Evolutionary conservation across 2,329 filamentous ascomycete genomes (phyloP).

Genomic region (Microcyclosporella mali): DNA sequence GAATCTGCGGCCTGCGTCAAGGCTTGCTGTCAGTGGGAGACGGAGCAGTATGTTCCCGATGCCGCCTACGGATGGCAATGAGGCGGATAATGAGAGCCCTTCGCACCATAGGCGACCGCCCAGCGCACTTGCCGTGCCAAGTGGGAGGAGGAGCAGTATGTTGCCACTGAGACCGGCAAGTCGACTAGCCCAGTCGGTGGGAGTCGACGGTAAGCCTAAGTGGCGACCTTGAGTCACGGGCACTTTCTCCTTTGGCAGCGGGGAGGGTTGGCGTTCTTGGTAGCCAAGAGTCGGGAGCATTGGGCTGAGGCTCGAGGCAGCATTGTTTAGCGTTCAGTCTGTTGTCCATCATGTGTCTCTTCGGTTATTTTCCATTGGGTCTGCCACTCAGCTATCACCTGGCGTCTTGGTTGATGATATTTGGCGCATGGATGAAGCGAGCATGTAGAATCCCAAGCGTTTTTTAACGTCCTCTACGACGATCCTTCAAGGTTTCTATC

Average conservation of each 20-base stretch:
- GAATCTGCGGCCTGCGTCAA: constrained; percentile 13
- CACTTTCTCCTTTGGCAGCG: neutral
- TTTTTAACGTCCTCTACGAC: too few relatives aligned
- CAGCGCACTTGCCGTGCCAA: constrained; percentile 16
- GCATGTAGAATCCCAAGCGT: too few relatives aligned
- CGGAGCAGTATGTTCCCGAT: constrained; percentile 21
- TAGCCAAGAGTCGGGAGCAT: too few relatives aligned
- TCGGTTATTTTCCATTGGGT: too few relatives aligned
- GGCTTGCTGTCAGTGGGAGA: constrained; percentile 11
- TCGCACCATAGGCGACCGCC: constrained; percentile 14
- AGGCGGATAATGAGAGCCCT: constrained; percentile 26
- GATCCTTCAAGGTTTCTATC: too few relatives aligned
- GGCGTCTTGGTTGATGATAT: too few relatives aligned
- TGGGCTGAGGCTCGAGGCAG: too few relatives aligned
- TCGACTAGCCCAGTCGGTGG: constrained; percentile 8
- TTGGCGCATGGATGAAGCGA: too few relatives aligned
- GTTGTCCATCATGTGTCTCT: too few relatives aligned
- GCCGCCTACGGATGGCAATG: constrained; percentile 21
- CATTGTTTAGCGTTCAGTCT: too few relatives aligned
- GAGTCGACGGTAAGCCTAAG: constrained; percentile 13
- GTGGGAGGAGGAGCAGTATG: constrained; percentile 20
- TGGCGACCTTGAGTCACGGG: constrained; percentile 15
- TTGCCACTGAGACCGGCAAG: constrained; percentile 15
- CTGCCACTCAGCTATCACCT: too few relatives aligned
- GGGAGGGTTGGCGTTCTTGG: too few relatives aligned